These are phyloP conservation scores for Typha latifolia DNA, from an alignment of 176 grass and related monocot species.

Conservation along the genomic window DNA sequence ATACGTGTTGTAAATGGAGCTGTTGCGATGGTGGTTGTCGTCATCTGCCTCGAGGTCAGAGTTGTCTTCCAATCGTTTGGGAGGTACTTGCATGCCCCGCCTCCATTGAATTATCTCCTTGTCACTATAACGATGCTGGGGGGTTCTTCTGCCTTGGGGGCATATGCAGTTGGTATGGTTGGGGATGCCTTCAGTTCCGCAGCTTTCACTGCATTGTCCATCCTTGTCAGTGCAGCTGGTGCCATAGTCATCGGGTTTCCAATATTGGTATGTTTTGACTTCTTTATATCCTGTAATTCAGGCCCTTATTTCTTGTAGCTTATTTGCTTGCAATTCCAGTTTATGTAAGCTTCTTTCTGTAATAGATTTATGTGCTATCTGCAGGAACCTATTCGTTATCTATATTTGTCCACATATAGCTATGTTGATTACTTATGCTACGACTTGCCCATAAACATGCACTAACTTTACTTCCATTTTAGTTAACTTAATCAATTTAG, in stretches of 20 bases:
- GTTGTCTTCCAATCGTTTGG: slow-evolving; percentile 82
- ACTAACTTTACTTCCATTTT: background rate
- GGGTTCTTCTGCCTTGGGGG: slow-evolving; percentile 52
- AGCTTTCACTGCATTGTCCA: slow-evolving; percentile 52
- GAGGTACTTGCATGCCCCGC: slow-evolving; percentile 80
- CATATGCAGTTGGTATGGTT: slow-evolving; percentile 77
- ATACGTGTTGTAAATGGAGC: slow-evolving; percentile 65
- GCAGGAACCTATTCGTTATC: background rate
- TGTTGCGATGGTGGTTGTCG: slow-evolving; percentile 67
- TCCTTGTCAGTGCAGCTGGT: slow-evolving; percentile 75
- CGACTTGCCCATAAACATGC: background rate
- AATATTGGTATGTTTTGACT: slow-evolving; percentile 38
- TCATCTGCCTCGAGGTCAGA: slow-evolving; percentile 83
- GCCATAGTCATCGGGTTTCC: slow-evolving; percentile 89
- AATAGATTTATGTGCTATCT: background rate
- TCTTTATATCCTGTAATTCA: background rate
- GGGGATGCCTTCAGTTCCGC: slow-evolving; percentile 59
- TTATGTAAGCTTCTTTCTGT: background rate
- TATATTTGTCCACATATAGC: background rate
- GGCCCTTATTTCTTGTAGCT: background rate
- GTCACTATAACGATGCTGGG: slow-evolving; percentile 88
- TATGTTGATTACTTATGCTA: background rate
- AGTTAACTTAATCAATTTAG: background rate
- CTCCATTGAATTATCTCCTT: slow-evolving; percentile 86
- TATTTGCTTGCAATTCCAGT: background rate